phyloP scores from a whole-genome alignment of 192 early-diverging fungal genomes.

The Gonapodya prolifera region DNA sequence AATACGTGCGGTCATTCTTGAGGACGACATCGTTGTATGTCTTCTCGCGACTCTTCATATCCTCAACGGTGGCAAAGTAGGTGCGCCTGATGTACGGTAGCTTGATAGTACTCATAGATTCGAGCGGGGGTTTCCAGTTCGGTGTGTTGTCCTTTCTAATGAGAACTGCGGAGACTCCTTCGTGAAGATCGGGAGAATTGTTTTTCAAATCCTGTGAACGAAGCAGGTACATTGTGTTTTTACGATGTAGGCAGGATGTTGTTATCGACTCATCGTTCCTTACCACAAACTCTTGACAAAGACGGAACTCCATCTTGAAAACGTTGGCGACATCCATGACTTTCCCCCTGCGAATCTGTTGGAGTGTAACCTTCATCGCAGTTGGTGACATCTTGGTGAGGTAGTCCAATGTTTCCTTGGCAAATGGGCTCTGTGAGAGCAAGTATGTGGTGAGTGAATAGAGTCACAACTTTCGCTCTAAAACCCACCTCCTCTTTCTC shows the following conservation, averaged over 20 bases:
- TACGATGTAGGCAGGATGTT: not conserved
- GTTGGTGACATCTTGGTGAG: slow-evolving; percentile 68
- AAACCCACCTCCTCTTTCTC: slow-evolving; percentile 40
- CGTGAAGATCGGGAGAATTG: slow-evolving; percentile 60
- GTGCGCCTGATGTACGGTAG: not conserved
- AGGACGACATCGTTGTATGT: slow-evolving; percentile 27
- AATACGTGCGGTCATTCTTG: slow-evolving; percentile 22
- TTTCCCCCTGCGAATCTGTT: slow-evolving; percentile 62
- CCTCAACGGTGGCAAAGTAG: slow-evolving; percentile 22
- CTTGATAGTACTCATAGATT: not conserved
- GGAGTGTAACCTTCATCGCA: slow-evolving; percentile 76
- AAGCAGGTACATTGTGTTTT: slow-evolving; percentile 18
- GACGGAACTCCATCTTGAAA: slow-evolving; percentile 72
- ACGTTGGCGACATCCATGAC: slow-evolving; percentile 58
- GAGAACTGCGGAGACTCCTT: slow-evolving; percentile 73
- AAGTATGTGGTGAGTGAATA: no score
- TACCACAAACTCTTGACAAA: slow-evolving; percentile 64
- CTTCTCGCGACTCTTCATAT: slow-evolving; percentile 28
- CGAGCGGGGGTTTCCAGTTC: slow-evolving; percentile 52
- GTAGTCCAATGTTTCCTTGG: slow-evolving; percentile 43
- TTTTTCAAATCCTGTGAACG: slow-evolving; percentile 1
- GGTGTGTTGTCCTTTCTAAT: slow-evolving; percentile 51
- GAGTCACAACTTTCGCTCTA: no score
- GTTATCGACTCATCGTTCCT: not conserved
- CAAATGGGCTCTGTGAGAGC: slow-evolving; percentile 38